phyloP scores from a whole-genome alignment of 805 yeast genomes.

The Ogataea degrootiae region DNA sequence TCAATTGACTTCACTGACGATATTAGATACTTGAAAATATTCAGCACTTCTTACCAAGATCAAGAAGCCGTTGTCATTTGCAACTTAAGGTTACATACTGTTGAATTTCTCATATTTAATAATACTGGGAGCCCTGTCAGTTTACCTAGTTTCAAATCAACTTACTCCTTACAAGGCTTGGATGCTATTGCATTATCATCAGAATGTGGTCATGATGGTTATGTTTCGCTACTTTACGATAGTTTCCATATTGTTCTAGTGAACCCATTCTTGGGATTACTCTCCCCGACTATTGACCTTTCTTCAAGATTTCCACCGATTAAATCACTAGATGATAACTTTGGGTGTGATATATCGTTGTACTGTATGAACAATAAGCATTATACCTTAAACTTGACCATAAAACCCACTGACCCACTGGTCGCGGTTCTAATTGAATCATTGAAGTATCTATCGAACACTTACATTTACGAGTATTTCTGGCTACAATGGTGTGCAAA shows the following conservation, averaged over 20 bases:
- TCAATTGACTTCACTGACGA: conserved; percentile 32
- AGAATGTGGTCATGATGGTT: conserved; percentile 36
- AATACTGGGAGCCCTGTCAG: conserved; percentile 27
- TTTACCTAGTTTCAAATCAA: conserved; percentile 20
- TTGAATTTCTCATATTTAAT: conserved; percentile 48
- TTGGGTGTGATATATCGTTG: conserved; percentile 23
- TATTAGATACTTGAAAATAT: conserved; percentile 30
- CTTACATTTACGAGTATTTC: conserved; percentile 51
- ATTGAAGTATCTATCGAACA: conserved; percentile 51
- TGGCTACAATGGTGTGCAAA: conserved; percentile 63
- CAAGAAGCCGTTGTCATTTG: conserved; percentile 60
- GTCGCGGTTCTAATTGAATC: conserved; percentile 44
- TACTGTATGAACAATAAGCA: conserved; percentile 18
- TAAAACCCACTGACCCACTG: conserved; percentile 42
- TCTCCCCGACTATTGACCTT: conserved; percentile 32
- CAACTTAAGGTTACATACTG: conserved; percentile 36
- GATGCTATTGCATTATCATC: conserved; percentile 38
- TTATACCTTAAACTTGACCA: conserved; percentile 30
- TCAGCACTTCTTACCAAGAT: conserved; percentile 40
- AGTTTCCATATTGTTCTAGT: conserved; percentile 35
- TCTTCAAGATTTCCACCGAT: conserved; percentile 20
- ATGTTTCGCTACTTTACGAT: conserved; percentile 38
- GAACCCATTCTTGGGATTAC: conserved; percentile 54
- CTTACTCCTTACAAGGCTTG: conserved; percentile 20
- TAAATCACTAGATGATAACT: conserved; percentile 17